Evolutionary conservation across 768 basidiomycete species (phyloP), one percentile per base, ranked within the genome.

Genomic region (Rickenella mellea): DNA sequence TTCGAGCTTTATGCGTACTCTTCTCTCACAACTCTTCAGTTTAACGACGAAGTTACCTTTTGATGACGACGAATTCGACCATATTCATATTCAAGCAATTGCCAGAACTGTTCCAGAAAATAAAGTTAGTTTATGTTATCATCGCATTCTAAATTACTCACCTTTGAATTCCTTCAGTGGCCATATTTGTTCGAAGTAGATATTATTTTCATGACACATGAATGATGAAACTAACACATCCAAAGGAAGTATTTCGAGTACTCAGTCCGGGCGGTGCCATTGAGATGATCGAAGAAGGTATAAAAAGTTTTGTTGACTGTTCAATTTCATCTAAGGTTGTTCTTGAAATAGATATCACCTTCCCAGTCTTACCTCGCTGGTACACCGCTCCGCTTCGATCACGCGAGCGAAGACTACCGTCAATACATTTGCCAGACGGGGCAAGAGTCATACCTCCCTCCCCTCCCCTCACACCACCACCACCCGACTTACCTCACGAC

Each of bases 41-140:
- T 60, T 88, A 51, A 83, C 83, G 36, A 83, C 76, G 9, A 81
- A 70, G 51, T 66, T 88, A 15, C 85, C 85, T 0, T 88, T 86
- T 53, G 83, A 86, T 12, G 85, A 87, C 42, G 83, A 87, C 46
- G 76, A 82, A 50, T 88, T 88, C 47, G 85, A 88, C 57, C 76
- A 83, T 56, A 76, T 88, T n/a, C 86, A 81, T 50, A 73, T 87
- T 39, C 69, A 74, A 45, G 63, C 66, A 39, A 73, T 86, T 44
- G 74, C 81, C 1, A 69, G 69, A 51, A 83, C 74, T 12, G 74
- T 86, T 24, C 83, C 82, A 5, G 85, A 87, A 38, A 43, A 52
- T 39, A 55, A 55, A 37, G 53, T 57, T 29, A 9, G 37, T 42
- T 21, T 30, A 27, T 27, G 17, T 31, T 33, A 44, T 47, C 27